phyloP scores from a whole-genome alignment of 352 stramenopile species.

The Phytophthora pistaciae region DNA sequence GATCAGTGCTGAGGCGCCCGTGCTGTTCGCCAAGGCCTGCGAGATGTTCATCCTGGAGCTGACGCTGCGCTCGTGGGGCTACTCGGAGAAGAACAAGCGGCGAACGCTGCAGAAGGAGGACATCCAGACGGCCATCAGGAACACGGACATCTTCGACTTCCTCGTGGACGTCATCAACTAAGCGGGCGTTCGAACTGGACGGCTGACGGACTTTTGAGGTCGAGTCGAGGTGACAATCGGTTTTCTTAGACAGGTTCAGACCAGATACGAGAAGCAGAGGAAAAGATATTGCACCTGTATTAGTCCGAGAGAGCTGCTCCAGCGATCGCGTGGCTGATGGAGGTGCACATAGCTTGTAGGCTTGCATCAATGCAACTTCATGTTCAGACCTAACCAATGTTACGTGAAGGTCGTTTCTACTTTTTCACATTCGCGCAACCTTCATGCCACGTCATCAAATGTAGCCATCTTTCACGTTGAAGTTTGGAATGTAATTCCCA shows the following conservation, averaged over 20 bases:
- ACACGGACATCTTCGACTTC: constrained; percentile 99
- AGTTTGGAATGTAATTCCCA: not conserved
- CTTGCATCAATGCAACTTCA: constrained; percentile 1
- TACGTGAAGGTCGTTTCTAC: not conserved
- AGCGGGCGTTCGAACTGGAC: constrained; percentile 16
- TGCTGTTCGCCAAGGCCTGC: constrained; percentile 99
- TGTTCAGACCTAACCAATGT: not conserved
- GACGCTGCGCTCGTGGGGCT: constrained; percentile 93
- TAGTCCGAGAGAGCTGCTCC: not conserved
- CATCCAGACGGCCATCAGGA: constrained; percentile 97
- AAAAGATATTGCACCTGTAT: not conserved
- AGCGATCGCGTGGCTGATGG: not conserved
- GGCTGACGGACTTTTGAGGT: not conserved
- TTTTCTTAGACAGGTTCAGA: constrained; percentile 12
- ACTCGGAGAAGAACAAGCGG: constrained; percentile 91
- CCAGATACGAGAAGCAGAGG: not conserved
- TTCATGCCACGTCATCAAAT: constrained; percentile 2
- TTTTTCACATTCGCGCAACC: not conserved
- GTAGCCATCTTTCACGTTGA: not conserved
- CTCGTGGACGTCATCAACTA: constrained; percentile 96
- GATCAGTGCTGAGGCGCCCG: constrained; percentile 98
- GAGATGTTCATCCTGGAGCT: constrained; percentile 99
- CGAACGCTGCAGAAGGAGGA: constrained; percentile 98
- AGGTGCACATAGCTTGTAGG: not conserved
- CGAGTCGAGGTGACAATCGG: not conserved